Evolutionary conservation across 2,329 filamentous ascomycete species (phyloP).

Genomic region (Albifimbria verrucaria): DNA sequence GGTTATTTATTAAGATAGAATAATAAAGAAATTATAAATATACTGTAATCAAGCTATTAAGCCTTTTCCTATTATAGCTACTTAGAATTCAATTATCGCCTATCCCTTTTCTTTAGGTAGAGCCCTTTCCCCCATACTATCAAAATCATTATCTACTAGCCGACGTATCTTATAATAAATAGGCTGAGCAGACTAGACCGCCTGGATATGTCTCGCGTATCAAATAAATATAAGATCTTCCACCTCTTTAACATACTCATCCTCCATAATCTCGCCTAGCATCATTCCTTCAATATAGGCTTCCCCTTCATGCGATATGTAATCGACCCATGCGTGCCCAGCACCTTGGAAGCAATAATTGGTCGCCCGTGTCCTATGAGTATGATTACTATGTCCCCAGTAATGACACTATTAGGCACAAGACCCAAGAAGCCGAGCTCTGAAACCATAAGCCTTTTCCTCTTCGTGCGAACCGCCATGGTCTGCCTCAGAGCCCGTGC

Average conservation of each 20-base stretch:
- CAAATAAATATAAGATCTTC: background rate
- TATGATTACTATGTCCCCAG: background rate
- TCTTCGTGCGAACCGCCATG: background rate
- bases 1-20: too few relatives aligned
- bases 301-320: background rate
- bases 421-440: background rate
- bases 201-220: background rate
- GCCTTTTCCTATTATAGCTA: too few relatives aligned
- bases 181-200: background rate
- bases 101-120: too few relatives aligned
- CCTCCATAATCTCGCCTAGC: background rate
- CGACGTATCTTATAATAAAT: too few relatives aligned
- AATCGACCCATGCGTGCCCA: background rate
- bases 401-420: background rate
- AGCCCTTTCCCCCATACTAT: too few relatives aligned
- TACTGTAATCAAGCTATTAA: too few relatives aligned
- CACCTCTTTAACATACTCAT: background rate
- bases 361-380: background rate
- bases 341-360: background rate
- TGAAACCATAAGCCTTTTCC: background rate
- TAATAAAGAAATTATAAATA: too few relatives aligned
- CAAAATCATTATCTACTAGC: too few relatives aligned
- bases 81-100: too few relatives aligned
- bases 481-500: background rate
- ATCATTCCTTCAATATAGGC: background rate